phyloP scores from a whole-genome alignment of 495 filamentous ascomycete species.

The Aspergillus ostianus region DNA sequence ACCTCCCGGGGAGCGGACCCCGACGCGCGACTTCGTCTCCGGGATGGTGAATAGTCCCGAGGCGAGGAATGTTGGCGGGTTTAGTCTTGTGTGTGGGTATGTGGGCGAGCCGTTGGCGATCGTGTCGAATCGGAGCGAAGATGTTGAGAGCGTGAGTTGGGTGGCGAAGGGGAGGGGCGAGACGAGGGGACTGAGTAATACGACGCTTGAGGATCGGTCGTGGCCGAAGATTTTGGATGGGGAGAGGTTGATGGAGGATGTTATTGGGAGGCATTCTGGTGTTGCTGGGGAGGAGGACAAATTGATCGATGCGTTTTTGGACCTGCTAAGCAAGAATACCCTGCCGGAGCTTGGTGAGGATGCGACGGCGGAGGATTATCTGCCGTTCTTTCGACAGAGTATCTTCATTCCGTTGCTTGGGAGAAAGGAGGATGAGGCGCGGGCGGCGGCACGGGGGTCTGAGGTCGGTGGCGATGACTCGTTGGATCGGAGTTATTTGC shows the following conservation, averaged over 20 bases:
- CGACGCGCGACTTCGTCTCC: constrained; percentile 64
- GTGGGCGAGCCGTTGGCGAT: constrained; percentile 77
- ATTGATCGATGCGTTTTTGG: constrained; percentile 69
- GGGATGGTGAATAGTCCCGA: constrained; percentile 53
- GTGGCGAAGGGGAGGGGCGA: constrained; percentile 61
- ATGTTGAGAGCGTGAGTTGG: constrained; percentile 58
- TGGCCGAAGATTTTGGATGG: constrained; percentile 83
- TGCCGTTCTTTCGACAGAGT: constrained; percentile 67
- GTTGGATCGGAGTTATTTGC: constrained; percentile 29
- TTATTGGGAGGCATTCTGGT: constrained; percentile 47
- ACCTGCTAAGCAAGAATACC: constrained; percentile 67
- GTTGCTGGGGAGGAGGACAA: constrained; percentile 55
- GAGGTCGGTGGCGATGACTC: constrained; percentile 7
- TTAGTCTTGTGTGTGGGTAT: constrained; percentile 86
- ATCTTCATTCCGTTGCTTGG: constrained; percentile 83
- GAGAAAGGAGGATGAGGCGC: constrained; percentile 40
- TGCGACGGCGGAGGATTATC: constrained; percentile 66
- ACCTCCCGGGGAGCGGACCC: constrained; percentile 24
- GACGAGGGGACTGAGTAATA: constrained; percentile 83
- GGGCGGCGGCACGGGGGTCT: constrained; percentile 6
- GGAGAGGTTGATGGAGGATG: constrained; percentile 46
- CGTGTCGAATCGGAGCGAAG: constrained; percentile 79
- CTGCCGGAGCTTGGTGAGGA: constrained; percentile 58
- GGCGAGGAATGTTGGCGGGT: constrained; percentile 73
- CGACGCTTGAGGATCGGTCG: constrained; percentile 64